Evolutionary conservation across 768 basidiomycete species (phyloP), one percentile per base, ranked within the genome.

Genomic region (Boletus sensibilis): DNA sequence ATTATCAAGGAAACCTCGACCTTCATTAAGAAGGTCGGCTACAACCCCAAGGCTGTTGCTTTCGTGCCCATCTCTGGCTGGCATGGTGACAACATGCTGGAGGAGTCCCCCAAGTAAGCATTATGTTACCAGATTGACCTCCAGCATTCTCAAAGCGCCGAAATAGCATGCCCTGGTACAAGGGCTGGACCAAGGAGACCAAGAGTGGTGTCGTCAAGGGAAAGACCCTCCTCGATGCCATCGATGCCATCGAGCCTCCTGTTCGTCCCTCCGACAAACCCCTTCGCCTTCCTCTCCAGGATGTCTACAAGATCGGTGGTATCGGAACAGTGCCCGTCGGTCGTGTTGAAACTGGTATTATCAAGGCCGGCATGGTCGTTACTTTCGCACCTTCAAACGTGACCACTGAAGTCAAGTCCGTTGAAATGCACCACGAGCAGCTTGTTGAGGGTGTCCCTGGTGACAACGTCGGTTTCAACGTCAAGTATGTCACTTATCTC

Each of bases 81-180:
- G 97, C 95, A 98, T 84, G 97, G 97, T 73, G 97, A 99, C 87
- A 99, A 99, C 90, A 99, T 99, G 96, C 82, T 99, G 82, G 96
- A 98, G 85, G 93, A 95, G 79, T 97, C 97, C 65, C 2, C 74
- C 79, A 99, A 98, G 92, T 93, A 73, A 48, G 88, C 74, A 16
- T 38, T 55, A 37, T 23, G 27, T 42, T 21, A 20, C 43, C 52
- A 29, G 16, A 47, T 34, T 33, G 23, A 50, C 37, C 16, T 35
- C n/a, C n/a, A 29, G 34, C 44, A 62, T 55, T 59, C 57, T 69
- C 16, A 73, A 33, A 18, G 31, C 29, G 41, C 51, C 31, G 20
- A 52, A 59, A 59, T 65, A 94, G 92, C 85, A 98, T 99, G 95
- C 72, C 91, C 51, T 99, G 97, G 97, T 98, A 87, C 88, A 99